Evolutionary conservation across 176 grass and related monocot genomes (phyloP).

Genomic region (Aegilops bicornis): DNA sequence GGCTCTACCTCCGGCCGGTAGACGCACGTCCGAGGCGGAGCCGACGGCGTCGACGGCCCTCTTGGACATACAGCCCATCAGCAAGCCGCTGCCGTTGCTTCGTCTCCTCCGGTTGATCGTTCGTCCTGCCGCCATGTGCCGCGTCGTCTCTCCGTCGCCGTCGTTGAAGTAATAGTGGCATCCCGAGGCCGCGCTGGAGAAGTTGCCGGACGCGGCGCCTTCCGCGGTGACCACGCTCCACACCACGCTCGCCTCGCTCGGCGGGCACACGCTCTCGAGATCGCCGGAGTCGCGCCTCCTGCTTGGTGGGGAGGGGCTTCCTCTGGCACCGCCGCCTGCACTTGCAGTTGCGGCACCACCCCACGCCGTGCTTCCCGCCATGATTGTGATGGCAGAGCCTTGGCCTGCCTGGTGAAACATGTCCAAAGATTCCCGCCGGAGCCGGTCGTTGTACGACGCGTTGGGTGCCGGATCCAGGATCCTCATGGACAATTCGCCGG

Average conservation of each 20-base stretch:
- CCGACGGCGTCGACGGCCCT: conserved; percentile 8
- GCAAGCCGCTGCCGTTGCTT: conserved; percentile 8
- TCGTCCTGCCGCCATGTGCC: neutral
- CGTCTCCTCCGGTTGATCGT: neutral
- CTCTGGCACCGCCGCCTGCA: neutral
- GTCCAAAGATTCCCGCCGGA: conserved; percentile 1
- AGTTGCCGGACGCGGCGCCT: conserved; percentile 46
- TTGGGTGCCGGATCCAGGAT: neutral
- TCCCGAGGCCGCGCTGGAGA: conserved; percentile 47
- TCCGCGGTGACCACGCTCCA: conserved; percentile 61
- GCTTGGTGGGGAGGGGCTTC: neutral
- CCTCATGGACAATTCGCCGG: neutral
- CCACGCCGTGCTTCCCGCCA: neutral
- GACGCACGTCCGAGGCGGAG: neutral
- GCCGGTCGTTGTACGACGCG: neutral
- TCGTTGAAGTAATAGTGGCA: conserved; percentile 24
- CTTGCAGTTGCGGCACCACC: neutral
- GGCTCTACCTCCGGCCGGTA: neutral
- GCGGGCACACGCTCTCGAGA: conserved; percentile 35
- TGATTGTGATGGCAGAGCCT: conserved; percentile 13
- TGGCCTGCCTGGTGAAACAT: neutral
- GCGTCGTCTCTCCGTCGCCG: neutral
- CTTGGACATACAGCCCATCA: conserved; percentile 29
- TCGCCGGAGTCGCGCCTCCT: neutral
- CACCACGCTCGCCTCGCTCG: conserved; percentile 47